Conservation (phyloP, 2,329 filamentous ascomycete genomes). For the Fusarium nodosum region DNA sequence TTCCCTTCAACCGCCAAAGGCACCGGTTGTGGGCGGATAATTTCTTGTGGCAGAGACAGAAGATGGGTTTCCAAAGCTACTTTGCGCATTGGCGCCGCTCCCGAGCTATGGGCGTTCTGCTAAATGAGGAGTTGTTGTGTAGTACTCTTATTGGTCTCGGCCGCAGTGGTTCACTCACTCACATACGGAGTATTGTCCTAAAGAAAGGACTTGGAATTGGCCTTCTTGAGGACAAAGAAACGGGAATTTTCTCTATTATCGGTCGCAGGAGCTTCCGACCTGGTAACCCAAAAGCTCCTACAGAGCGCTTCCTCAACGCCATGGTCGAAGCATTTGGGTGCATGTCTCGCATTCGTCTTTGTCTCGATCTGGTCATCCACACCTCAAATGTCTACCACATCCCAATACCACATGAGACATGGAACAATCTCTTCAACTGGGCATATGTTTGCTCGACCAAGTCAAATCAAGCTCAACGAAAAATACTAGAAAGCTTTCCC, state of each 20-base stretch:
- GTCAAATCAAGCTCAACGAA: constrained; percentile 56
- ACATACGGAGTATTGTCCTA: constrained; percentile 55
- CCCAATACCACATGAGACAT: constrained; percentile 68
- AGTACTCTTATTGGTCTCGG: constrained; percentile 59
- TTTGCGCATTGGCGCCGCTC: constrained; percentile 50
- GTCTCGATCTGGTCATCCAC: constrained; percentile 71
- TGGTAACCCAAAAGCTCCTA: constrained; percentile 71
- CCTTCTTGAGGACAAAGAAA: constrained; percentile 36
- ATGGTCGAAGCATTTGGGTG: constrained; percentile 78
- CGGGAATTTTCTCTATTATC: constrained; percentile 45
- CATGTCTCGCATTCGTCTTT: constrained; percentile 72
- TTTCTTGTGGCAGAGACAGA: constrained; percentile 48
- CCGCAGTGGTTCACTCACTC: constrained; percentile 54
- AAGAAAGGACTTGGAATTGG: constrained; percentile 51
- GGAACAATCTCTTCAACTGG: constrained; percentile 77
- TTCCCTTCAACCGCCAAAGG: constrained; percentile 52
- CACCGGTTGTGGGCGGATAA: constrained; percentile 46
- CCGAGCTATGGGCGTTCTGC: constrained; percentile 45
- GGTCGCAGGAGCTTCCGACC: constrained; percentile 58
- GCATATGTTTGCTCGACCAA: constrained; percentile 68
- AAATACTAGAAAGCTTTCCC: constrained; percentile 48
- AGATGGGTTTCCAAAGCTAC: constrained; percentile 47
- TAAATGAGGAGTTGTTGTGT: constrained; percentile 59
- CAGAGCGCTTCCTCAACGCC: constrained; percentile 69
- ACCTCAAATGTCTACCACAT: constrained; percentile 72